These are phyloP conservation scores for Aspergillus heteromorphus DNA, from an alignment of 495 filamentous ascomycete genomes.

Conservation along the genomic window DNA sequence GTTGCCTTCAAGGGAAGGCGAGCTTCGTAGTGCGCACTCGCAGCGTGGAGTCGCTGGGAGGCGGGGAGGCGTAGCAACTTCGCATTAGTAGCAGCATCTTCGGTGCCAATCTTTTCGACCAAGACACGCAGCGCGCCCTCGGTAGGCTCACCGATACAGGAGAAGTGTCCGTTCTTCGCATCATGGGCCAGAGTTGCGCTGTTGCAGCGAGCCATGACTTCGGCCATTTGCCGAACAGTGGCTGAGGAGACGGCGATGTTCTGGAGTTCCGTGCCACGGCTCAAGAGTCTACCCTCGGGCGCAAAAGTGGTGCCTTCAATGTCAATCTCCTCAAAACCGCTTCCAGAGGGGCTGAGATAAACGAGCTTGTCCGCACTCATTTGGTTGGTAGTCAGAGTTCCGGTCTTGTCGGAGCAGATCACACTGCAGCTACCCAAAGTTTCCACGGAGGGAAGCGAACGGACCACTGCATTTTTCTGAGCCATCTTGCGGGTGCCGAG, in stretches of 20 bases:
- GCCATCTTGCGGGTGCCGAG: slow-evolving; percentile 98
- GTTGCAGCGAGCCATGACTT: slow-evolving; percentile 89
- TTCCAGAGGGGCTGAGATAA: slow-evolving; percentile 67
- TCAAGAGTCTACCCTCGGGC: slow-evolving; percentile 68
- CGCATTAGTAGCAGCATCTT: slow-evolving; percentile 52
- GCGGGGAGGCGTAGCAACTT: slow-evolving; percentile 41
- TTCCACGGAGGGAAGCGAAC: slow-evolving; percentile 94
- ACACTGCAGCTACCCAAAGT: slow-evolving; percentile 98
- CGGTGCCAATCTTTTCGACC: slow-evolving; percentile 89
- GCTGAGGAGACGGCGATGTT: slow-evolving; percentile 70
- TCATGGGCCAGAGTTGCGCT: slow-evolving; percentile 81
- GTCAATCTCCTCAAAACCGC: slow-evolving; percentile 77
- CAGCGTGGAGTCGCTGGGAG: slow-evolving; percentile 62
- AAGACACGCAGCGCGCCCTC: slow-evolving; percentile 89
- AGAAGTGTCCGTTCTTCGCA: slow-evolving; percentile 61
- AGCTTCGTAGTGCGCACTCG: slow-evolving; percentile 81
- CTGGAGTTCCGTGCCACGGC: slow-evolving; percentile 59
- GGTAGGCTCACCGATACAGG: slow-evolving; percentile 90
- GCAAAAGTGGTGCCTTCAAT: slow-evolving; percentile 93
- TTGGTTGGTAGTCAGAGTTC: slow-evolving; percentile 97
- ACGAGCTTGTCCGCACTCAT: slow-evolving; percentile 97
- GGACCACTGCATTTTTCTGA: slow-evolving; percentile 92
- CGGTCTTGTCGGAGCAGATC: slow-evolving; percentile 99
- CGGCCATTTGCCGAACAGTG: slow-evolving; percentile 73
- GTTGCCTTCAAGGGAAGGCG: slow-evolving; percentile 69